A percentile compares a stretch with the other conserved stretches of the same genome.
phyloP scores from a whole-genome alignment of 805 yeast species.

The Candida ulmi region DNA sequence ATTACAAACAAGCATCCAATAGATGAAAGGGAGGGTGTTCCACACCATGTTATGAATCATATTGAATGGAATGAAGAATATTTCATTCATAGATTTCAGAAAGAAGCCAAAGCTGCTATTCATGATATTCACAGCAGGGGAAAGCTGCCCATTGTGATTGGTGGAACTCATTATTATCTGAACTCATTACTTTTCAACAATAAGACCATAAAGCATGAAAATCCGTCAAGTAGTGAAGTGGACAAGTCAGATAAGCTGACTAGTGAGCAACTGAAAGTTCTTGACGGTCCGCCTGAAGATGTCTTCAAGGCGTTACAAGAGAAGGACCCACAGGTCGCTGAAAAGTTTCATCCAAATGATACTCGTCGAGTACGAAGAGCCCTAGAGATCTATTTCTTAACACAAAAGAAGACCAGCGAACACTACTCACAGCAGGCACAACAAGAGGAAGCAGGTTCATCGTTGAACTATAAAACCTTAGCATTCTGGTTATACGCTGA shows the following conservation, averaged over 20 bases:
- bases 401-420: conserved; percentile 65
- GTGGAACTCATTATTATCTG: conserved; percentile 93
- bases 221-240: neutral
- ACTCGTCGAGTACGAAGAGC: conserved; percentile 73
- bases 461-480: conserved; percentile 54
- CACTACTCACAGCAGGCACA: conserved; percentile 57
- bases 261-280: conserved; percentile 31
- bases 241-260: conserved; percentile 17
- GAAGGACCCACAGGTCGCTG: conserved; percentile 67
- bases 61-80: conserved; percentile 78
- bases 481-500: conserved; percentile 82
- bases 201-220: conserved; percentile 44
- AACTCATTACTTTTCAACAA: conserved; percentile 73
- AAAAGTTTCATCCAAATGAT: conserved; percentile 90
- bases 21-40: conserved; percentile 63
- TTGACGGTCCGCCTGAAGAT: conserved; percentile 50
- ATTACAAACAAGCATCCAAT: conserved; percentile 93
- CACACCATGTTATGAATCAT: conserved; percentile 87
- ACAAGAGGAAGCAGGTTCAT: conserved; percentile 35
- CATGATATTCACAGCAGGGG: conserved; percentile 60
- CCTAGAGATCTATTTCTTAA: conserved; percentile 66
- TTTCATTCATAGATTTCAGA: conserved; percentile 68
- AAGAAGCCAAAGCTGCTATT: conserved; percentile 61
- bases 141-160: conserved; percentile 82
- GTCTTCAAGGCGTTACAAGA: conserved; percentile 42